Evolutionary conservation across 1,139 yeast genomes (phyloP).

Genomic region (Candida sanyaensis): DNA sequence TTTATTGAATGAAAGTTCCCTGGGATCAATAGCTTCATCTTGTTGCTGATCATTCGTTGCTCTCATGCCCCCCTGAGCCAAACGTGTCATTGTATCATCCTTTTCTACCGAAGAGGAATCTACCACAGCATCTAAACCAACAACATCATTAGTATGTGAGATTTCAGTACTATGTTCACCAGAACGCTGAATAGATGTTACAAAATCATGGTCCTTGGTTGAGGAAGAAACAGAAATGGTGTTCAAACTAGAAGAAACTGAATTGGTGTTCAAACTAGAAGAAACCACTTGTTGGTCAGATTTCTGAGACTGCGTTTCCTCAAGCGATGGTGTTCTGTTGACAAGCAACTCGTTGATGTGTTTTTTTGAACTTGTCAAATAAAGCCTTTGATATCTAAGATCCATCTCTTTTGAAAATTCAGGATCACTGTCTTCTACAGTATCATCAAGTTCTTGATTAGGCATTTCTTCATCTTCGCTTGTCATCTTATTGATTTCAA

Average conservation of each 20-base stretch:
- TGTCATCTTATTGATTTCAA: no score
- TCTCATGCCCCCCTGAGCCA: no score
- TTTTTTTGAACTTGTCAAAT: not conserved
- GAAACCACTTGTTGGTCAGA: not conserved
- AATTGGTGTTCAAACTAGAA: not conserved
- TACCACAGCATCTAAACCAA: no score
- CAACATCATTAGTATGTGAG: no score
- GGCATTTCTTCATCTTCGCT: not conserved
- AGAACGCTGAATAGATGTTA: not conserved
- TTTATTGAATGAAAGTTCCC: no score
- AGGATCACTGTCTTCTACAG: constrained; percentile 12
- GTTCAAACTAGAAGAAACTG: no score
- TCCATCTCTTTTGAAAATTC: constrained; percentile 11
- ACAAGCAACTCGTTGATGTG: not conserved
- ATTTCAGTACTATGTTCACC: not conserved
- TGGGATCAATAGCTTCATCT: no score
- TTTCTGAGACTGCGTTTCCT: not conserved
- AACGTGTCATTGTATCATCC: no score
- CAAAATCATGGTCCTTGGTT: not conserved
- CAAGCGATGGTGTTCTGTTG: no score
- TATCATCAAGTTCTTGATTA: not conserved
- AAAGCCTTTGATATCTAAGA: not conserved
- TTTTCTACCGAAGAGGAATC: no score
- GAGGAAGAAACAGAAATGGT: not conserved
- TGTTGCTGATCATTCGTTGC: no score